A percentile compares a stretch with the other conserved stretches of the same genome.
phyloP scores from a whole-genome alignment of 1,284 basidiomycete species.

The Mycosarcoma mackinlayi region DNA sequence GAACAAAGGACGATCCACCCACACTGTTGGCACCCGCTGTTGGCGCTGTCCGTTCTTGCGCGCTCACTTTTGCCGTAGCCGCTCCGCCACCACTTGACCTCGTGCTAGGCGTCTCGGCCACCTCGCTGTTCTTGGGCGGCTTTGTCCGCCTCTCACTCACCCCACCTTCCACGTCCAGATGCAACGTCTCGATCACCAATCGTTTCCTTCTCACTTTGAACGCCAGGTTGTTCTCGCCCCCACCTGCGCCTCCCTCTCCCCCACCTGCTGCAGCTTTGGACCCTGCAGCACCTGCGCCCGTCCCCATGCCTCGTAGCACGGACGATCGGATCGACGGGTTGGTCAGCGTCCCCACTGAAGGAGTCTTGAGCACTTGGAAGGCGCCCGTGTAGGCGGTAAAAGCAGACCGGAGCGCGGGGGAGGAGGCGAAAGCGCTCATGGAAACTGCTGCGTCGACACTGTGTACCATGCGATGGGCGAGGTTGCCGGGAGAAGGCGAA shows the following conservation, averaged over 20 bases:
- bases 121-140: slow-evolving; percentile 35
- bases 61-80: neutral
- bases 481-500: slow-evolving; percentile 1
- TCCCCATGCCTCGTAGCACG: slow-evolving; percentile 61
- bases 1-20: slow-evolving; percentile 8
- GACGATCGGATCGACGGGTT: slow-evolving; percentile 54
- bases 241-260: slow-evolving; percentile 72
- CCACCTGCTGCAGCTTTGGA: slow-evolving; percentile 12
- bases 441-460: slow-evolving; percentile 51
- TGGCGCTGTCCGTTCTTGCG: neutral
- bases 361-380: slow-evolving; percentile 56
- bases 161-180: slow-evolving; percentile 91
- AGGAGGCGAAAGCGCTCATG: slow-evolving; percentile 52
- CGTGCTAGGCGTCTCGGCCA: neutral
- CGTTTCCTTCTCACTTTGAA: slow-evolving; percentile 91
- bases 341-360: slow-evolving; percentile 53
- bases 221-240: slow-evolving; percentile 85
- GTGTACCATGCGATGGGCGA: slow-evolving; percentile 50
- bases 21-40: neutral
- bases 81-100: neutral
- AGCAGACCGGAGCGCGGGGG: slow-evolving; percentile 39
- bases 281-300: slow-evolving; percentile 23
- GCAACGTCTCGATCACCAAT: slow-evolving; percentile 88
- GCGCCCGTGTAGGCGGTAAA: slow-evolving; percentile 59
- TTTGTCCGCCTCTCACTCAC: slow-evolving; percentile 77